These are phyloP conservation scores for Fusarium staphyleae DNA, from an alignment of 2,329 filamentous ascomycete species.

Conservation along the genomic window DNA sequence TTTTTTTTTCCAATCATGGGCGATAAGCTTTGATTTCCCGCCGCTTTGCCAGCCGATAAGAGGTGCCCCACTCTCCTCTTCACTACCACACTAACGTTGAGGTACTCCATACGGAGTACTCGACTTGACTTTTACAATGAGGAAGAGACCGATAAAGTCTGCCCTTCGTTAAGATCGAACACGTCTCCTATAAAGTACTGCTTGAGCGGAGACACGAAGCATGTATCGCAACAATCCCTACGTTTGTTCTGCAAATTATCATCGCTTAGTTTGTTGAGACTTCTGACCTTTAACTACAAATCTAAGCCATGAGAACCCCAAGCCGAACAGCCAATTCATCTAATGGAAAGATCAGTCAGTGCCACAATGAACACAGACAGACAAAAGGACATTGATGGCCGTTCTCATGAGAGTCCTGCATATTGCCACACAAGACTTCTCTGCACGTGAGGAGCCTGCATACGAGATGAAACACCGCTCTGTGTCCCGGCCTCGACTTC, in stretches of 20 bases:
- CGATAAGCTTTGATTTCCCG: conserved; percentile 28
- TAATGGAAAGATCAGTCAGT: neutral
- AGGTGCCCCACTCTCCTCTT: conserved; percentile 6
- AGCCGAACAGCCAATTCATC: neutral
- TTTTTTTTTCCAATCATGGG: conserved; percentile 35
- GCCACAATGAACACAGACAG: conserved; percentile 6
- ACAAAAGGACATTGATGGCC: neutral
- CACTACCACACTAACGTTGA: neutral
- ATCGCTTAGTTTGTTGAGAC: too few relatives aligned
- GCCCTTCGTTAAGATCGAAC: too few relatives aligned
- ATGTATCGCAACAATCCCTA: too few relatives aligned
- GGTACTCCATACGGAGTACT: too few relatives aligned
- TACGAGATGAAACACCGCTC: conserved; percentile 15
- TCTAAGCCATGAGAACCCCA: neutral
- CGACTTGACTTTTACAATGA: too few relatives aligned
- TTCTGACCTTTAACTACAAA: too few relatives aligned
- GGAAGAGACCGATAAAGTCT: too few relatives aligned
- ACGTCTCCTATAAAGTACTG: too few relatives aligned
- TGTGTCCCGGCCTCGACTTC: conserved; percentile 1
- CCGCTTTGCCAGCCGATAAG: conserved; percentile 29
- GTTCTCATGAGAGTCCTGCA: conserved; percentile 3
- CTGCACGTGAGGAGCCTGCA: conserved; percentile 25
- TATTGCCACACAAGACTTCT: conserved; percentile 17
- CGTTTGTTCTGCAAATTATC: too few relatives aligned
- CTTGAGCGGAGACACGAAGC: too few relatives aligned